These are phyloP conservation scores for Ceratobasidium sp. DNA, from an alignment of 1,284 basidiomycete genomes.

Conservation along the genomic window DNA sequence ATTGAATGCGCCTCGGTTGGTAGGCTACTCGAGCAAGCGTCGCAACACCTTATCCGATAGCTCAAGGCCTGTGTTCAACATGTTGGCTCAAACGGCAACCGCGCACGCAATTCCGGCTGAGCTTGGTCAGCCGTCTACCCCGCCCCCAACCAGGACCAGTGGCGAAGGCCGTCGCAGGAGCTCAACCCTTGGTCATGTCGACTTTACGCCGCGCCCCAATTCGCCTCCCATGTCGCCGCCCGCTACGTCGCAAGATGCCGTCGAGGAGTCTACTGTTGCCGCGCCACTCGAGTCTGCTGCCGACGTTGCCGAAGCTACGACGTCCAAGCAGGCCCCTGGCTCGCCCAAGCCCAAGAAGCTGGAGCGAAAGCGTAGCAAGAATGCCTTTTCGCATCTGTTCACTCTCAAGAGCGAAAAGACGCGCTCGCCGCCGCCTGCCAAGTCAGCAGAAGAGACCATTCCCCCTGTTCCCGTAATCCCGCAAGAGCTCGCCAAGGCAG, in stretches of 20 bases:
- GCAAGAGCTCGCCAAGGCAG: slow-evolving; percentile 27
- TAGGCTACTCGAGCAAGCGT: not conserved
- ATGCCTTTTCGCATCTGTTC: slow-evolving; percentile 21
- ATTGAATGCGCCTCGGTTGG: not conserved
- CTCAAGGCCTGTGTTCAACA: slow-evolving; percentile 8
- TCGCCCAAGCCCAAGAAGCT: slow-evolving; percentile 1
- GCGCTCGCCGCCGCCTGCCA: slow-evolving; percentile 19
- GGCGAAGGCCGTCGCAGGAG: slow-evolving; percentile 24
- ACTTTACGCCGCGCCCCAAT: not conserved
- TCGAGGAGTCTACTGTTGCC: not conserved
- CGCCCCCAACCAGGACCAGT: not conserved
- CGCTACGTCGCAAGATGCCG: not conserved
- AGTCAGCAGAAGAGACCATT: slow-evolving; percentile 3
- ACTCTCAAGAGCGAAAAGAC: slow-evolving; percentile 27
- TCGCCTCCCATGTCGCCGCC: slow-evolving; percentile 10
- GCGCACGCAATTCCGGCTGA: slow-evolving; percentile 11
- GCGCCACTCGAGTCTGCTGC: slow-evolving; percentile 12
- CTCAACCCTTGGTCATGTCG: slow-evolving; percentile 21
- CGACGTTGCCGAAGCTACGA: not conserved
- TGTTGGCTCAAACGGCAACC: slow-evolving; percentile 19
- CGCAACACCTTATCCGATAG: slow-evolving; percentile 29
- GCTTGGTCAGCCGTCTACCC: not conserved
- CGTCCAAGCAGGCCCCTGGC: not conserved
- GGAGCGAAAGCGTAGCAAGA: slow-evolving; percentile 18
- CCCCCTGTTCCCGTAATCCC: slow-evolving; percentile 28